Evolutionary conservation across 1,139 yeast species (phyloP).

Genomic region (Waltiozyma sp.): DNA sequence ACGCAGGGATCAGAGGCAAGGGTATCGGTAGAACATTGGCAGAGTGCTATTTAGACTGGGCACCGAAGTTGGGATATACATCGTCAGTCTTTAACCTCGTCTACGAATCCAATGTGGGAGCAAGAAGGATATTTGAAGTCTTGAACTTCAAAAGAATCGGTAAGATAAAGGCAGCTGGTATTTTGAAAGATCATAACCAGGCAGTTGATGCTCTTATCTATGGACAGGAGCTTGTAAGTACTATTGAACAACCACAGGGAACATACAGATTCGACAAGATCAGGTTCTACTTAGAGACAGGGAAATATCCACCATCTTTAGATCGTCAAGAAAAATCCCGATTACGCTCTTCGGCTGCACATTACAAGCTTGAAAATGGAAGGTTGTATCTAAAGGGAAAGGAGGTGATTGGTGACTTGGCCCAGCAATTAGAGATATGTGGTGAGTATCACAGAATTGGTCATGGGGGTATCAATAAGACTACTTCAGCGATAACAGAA

Average conservation of each 20-base stretch:
- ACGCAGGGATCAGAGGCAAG: conserved; percentile 86
- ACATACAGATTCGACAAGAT: conserved; percentile 58
- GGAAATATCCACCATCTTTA: conserved; percentile 75
- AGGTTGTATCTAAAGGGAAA: conserved; percentile 66
- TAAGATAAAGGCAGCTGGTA: conserved; percentile 72
- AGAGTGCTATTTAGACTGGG: conserved; percentile 83
- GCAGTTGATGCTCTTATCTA: conserved; percentile 78
- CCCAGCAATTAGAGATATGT: conserved; percentile 64
- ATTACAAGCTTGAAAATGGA: conserved; percentile 61
- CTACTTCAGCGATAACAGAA: conserved; percentile 69
- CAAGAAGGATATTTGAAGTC: conserved; percentile 70
- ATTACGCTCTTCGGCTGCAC: conserved; percentile 70
- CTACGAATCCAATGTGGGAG: conserved; percentile 80
- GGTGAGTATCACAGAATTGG: conserved; percentile 54
- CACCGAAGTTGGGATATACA: conserved; percentile 78
- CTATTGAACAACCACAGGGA: conserved; percentile 11
- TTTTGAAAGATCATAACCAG: conserved; percentile 69
- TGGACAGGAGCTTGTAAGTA: conserved; percentile 37
- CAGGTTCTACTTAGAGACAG: conserved; percentile 69
- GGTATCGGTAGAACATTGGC: conserved; percentile 83
- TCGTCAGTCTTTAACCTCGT: conserved; percentile 77
- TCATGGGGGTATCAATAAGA: conserved; percentile 87
- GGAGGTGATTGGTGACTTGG: conserved; percentile 72
- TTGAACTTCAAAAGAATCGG: conserved; percentile 72
- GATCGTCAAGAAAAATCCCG: conserved; percentile 80